Base-by-base conservation (phyloP, 2,329 filamentous ascomycete genomes). In the Diaporthe aspalathi region DNA sequence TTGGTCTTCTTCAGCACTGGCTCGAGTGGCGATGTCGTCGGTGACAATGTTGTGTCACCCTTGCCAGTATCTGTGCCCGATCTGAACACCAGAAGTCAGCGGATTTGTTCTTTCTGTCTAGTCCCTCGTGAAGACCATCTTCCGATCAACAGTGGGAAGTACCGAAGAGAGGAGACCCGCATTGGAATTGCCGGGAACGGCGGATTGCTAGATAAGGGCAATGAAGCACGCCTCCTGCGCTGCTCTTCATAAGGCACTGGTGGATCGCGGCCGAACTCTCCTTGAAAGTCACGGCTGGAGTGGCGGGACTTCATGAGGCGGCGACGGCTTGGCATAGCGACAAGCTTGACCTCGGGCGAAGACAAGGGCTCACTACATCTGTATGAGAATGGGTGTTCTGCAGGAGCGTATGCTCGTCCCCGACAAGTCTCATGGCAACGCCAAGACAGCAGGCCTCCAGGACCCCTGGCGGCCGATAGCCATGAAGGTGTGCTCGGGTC, bases 201-300 rank as follows among this genome's bases (percentile, higher is more conserved):
- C 43, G 71, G 71, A 17, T 73, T 73, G 71, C 71, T 71, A 27
- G 68, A 66, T 24, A 73, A 66, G n/a, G 71, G 71, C 40, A 73
- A 45, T 56, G 71, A 73, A 54, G 63, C 63, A 32, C 63, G 65
- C 65, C 71, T 71, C 32, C 17, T 62, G 53, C 45, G 66, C 38
- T 60, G 43, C 43, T 14, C 29, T 16, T 38, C 32, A 45, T 22
- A 16, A 35, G 29, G 40, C 66, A 29, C 12, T 43, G 11, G 17
- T 29, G 32, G 29, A 27, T 50, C 8, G 12, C 27, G 53, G 22
- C 54, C 66, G 16, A 22, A 17, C 57, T 60, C 69, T 69, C 66
- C 50, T 60, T 45, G 56, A 54, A 53, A 50, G 52, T 47, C 14
- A 24, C 16, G 35, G 45, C 27, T 32, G 35, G 40, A 22, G 24